Evolutionary conservation across 208 protist genomes (phyloP).

Genomic region (Acanthamoeba royreba): DNA sequence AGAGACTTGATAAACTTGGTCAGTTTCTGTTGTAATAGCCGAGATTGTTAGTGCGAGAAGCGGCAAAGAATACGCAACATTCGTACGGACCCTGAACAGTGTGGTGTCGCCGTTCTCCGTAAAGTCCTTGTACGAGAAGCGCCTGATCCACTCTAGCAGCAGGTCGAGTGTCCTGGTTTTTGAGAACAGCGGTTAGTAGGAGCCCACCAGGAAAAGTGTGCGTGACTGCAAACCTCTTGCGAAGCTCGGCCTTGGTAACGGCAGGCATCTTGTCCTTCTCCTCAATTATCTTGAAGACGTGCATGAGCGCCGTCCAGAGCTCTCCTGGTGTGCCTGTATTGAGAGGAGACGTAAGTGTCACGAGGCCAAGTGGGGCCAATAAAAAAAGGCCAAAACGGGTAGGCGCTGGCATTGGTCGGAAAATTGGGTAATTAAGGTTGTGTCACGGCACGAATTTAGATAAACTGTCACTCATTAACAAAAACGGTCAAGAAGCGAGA

Average conservation of each 20-base stretch:
- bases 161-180: neutral
- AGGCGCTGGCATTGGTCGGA: too few relatives aligned
- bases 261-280: neutral
- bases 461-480: too few relatives aligned
- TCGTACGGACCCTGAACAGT: neutral
- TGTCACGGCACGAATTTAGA: too few relatives aligned
- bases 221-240: neutral
- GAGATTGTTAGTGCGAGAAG: too few relatives aligned
- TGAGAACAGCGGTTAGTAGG: too few relatives aligned
- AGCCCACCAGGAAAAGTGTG: too few relatives aligned
- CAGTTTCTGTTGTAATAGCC: neutral
- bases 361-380: too few relatives aligned
- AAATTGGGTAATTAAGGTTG: too few relatives aligned
- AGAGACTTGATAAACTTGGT: neutral
- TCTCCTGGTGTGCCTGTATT: neutral
- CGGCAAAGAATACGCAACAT: too few relatives aligned
- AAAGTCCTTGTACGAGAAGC: slow-evolving; percentile 9
- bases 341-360: too few relatives aligned
- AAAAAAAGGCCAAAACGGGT: too few relatives aligned
- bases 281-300: neutral
- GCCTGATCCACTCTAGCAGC: neutral
- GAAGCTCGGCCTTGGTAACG: neutral
- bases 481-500: neutral
- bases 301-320: neutral
- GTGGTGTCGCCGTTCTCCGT: neutral